These are phyloP conservation scores for Craterostigma plantagineum DNA, from an alignment of 257 asterid species.

Conservation along the genomic window DNA sequence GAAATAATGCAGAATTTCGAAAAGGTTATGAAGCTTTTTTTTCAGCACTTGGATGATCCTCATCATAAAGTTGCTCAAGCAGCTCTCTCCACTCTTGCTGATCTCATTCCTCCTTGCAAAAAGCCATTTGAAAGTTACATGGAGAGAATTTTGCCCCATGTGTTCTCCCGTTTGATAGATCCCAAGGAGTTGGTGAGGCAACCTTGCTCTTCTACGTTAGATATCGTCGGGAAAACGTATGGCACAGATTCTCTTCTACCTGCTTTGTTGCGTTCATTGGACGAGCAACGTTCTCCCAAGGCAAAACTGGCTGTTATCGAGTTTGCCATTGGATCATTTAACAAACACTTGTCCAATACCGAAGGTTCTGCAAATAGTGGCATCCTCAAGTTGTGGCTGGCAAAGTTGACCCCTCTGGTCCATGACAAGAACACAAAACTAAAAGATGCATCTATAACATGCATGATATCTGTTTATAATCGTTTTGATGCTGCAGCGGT, in stretches of 20 bases:
- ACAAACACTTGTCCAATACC: conserved; percentile 58
- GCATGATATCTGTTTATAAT: conserved; percentile 79
- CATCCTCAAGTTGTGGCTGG: conserved; percentile 90
- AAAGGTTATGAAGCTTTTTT: conserved; percentile 94
- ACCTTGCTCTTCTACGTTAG: conserved; percentile 87
- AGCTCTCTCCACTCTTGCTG: conserved; percentile 93
- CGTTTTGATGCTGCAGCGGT: conserved; percentile 74
- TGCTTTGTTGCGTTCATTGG: conserved; percentile 87
- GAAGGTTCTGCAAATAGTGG: conserved; percentile 82
- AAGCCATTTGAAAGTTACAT: conserved; percentile 93
- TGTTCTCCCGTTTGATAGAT: conserved; percentile 90
- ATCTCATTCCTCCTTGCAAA: conserved; percentile 86
- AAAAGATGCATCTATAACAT: conserved; percentile 84
- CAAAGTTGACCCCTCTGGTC: conserved; percentile 71
- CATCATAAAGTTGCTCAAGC: conserved; percentile 99
- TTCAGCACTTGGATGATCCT: conserved; percentile 98
- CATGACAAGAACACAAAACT: conserved; percentile 86
- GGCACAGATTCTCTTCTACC: conserved; percentile 89
- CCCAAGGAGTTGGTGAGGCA: conserved; percentile 95
- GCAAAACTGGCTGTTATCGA: conserved; percentile 96
- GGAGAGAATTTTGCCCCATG: conserved; percentile 97
- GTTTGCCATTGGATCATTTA: conserved; percentile 80
- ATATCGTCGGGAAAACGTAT: conserved; percentile 79
- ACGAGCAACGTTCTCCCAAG: conserved; percentile 98
- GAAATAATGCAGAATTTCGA: conserved; percentile 91